Base-by-base conservation (phyloP, 371 early-diverging fungal genomes). In the Actinomucor elegans region DNA sequence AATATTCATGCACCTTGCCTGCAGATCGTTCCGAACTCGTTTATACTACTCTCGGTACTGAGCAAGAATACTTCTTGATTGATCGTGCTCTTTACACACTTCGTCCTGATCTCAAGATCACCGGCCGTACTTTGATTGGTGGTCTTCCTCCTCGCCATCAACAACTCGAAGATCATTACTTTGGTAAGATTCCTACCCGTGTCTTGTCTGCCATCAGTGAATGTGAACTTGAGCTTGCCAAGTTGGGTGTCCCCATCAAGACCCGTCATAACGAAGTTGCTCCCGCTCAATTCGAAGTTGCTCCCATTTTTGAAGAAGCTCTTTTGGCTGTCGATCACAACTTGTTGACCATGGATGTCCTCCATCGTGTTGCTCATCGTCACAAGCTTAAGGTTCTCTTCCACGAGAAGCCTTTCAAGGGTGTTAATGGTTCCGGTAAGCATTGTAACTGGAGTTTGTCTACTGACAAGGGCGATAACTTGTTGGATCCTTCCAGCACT, bases 261-360 rank as follows among this genome's bases (percentile, higher is more conserved):
- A 98, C 99, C 31, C 89, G 97, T 53, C 99, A 98, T 84, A 98
- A 98, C 77, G 99, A 98, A 83, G 99, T 97, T 17, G 97, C 97
- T 33, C 99, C 99, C 41, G 89, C 88, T 66, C 99, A 98, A 83
- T 98, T 96, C 59, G 98, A 98, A 75, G 77, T 95, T 44, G 97
- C 99, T 20, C 99, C 97, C 44, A 94, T 97, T 64, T 97, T 96
- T 60, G 98, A 98, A 79, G 96, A 96, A 70, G 87, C 96, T 17
- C 81, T 93, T 44, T 80, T 94, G 23, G 96, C 99, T 42, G 94
- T 97, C 20, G 99, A 98, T 81, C 99, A 98, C 88, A 98, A 98
- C 83, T 61, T 97, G 77, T 80, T 97, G 67, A 90, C 93, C 57
- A 98, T 98, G 99, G 94, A 95, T 71, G 87, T 93, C 38, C 79